Conservation (phyloP, 2,329 filamentous ascomycete genomes). For the Pseudogymnoascus sp. region DNA sequence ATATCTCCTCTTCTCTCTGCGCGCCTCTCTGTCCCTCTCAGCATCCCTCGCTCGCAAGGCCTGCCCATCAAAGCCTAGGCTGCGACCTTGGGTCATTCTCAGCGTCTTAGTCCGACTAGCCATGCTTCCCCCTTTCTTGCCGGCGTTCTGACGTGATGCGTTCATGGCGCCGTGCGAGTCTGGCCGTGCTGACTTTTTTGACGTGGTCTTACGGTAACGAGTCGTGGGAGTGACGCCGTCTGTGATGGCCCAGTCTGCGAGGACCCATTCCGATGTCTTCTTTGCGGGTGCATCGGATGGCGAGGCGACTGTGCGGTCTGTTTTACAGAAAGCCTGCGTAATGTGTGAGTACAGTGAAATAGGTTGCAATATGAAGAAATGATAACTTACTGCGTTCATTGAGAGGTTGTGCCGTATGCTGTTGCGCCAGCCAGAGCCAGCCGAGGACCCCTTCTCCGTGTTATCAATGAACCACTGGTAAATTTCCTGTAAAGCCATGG, state of each 20-base stretch:
- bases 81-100: not conserved
- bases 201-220: constrained; percentile 54
- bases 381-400: constrained; percentile 74
- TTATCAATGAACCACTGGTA: constrained; percentile 84
- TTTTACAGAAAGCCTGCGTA: constrained; percentile 47
- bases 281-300: constrained; percentile 44
- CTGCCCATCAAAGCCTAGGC: not conserved
- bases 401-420: constrained; percentile 92
- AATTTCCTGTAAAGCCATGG: constrained; percentile 75
- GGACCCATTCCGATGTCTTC: constrained; percentile 68
- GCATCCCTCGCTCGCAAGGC: not conserved
- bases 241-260: constrained; percentile 60
- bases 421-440: constrained; percentile 75
- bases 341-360: constrained; percentile 27
- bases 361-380: constrained; percentile 9
- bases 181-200: constrained; percentile 13
- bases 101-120: constrained; percentile 3
- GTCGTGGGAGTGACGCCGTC: constrained; percentile 82
- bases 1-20: not conserved
- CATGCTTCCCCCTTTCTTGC: constrained; percentile 9
- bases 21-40: not conserved
- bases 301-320: constrained; percentile 29
- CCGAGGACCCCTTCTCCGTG: constrained; percentile 62
- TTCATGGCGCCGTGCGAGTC: not conserved
- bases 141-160: constrained; percentile 1